Evolutionary conservation across 495 filamentous ascomycete genomes (phyloP), one percentile per base, ranked within the genome.

Genomic region (Pseudoneurospora amorphoporcata): DNA sequence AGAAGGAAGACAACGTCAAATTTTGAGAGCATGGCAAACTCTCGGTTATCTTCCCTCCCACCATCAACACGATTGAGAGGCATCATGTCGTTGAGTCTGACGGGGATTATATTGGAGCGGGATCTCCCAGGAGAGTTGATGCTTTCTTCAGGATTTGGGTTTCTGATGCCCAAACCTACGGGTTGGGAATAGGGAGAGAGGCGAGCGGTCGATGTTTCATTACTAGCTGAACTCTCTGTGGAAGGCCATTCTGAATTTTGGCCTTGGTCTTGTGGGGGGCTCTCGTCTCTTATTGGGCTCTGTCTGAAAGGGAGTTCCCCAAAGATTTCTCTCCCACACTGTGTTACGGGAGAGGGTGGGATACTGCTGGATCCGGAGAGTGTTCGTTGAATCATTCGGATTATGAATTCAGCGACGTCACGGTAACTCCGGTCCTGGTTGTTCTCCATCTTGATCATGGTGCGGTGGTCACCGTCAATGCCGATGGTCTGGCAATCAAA

Each of bases 1-100:
- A 97, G 91, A 0, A 97, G 81, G 81, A 97, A 92, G 70, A 92
- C 81, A 10, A 92, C 95, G 82, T 95, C 90, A 80, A 94, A 95
- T 72, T 84, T 84, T 8, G 75, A 73, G 40, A 97, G 91, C 78
- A 93, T 92, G 10, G 87, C 82, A 78, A 90, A 92, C 3, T 82
- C 86, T 72, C 88, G 86, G 75, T 91, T 70, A 47, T 72, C 68
- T 65, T 70, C 73, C 12, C 5, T 45, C 16, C 70, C 61, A 65
- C 53, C 35, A 35, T 17, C n/a, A 39, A 19, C 39, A 17, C 19
- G 7, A 65, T 53, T 23, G 23, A 16, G 53, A 35, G 53, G 53
- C 53, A 68, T 40, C 41, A 69, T 40, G 39, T 72, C 68, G 37
- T 37, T 29, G 16, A 72, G 38, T 8, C 8, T 38, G 43, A 73